Percentiles rank a stretch among this genome's conserved stretches.
Conservation (phyloP, 2,329 filamentous ascomycete genomes). For the Xylariomycetidae sp. region DNA sequence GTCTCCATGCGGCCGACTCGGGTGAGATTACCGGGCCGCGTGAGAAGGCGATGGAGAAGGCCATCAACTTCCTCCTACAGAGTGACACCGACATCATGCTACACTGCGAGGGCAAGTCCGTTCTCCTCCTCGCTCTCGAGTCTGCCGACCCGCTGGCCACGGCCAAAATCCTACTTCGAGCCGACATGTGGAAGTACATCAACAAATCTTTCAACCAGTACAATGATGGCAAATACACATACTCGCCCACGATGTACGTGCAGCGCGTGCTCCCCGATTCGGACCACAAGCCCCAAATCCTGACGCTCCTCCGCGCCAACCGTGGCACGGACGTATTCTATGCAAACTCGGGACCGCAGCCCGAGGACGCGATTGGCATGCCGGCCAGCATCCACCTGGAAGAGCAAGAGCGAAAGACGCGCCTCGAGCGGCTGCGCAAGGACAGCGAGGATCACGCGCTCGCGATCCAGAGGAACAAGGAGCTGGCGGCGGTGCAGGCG, state of each 20-base stretch:
- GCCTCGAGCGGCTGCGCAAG: slow-evolving; percentile 38
- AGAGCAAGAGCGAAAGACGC: slow-evolving; percentile 46
- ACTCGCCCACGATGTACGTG: slow-evolving; percentile 63
- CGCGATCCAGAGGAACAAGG: slow-evolving; percentile 43
- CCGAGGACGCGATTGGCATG: slow-evolving; percentile 47
- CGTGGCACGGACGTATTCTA: slow-evolving; percentile 51
- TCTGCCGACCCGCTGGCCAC: slow-evolving; percentile 49
- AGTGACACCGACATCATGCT: slow-evolving; percentile 53
- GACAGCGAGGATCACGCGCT: slow-evolving; percentile 47
- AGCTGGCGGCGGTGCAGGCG: slow-evolving; percentile 47
- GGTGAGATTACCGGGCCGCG: slow-evolving; percentile 39
- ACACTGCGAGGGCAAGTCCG: slow-evolving; percentile 52
- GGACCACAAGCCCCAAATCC: slow-evolving; percentile 36
- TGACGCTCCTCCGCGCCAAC: slow-evolving; percentile 46
- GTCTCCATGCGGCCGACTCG: slow-evolving; percentile 47
- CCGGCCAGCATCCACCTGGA: slow-evolving; percentile 44
- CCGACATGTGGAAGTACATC: slow-evolving; percentile 60
- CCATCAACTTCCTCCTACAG: slow-evolving; percentile 52
- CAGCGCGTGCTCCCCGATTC: slow-evolving; percentile 38
- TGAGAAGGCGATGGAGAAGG: slow-evolving; percentile 52
- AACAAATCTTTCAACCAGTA: slow-evolving; percentile 57
- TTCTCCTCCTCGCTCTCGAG: slow-evolving; percentile 57
- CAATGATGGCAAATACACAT: slow-evolving; percentile 48
- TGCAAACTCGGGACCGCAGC: slow-evolving; percentile 48
- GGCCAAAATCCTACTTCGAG: slow-evolving; percentile 55